Evolutionary conservation across 2,329 filamentous ascomycete species (phyloP).

Genomic region (Aspergillus neoniger): DNA sequence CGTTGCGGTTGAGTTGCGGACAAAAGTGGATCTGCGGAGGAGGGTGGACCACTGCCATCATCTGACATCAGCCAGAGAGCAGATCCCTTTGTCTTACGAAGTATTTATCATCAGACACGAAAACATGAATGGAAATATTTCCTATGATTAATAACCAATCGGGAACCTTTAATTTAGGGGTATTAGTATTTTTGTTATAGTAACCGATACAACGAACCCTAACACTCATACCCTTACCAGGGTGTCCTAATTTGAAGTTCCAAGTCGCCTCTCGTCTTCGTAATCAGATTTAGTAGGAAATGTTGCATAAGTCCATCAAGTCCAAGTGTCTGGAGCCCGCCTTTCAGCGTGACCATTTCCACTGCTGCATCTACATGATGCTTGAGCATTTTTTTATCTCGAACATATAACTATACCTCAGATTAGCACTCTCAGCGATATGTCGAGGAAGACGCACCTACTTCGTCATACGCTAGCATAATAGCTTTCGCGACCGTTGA

Average conservation of each 20-base stretch:
- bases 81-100: neutral
- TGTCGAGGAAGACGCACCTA: no score
- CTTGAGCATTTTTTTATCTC: conserved; percentile 4
- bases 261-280: conserved; percentile 1
- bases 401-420: neutral
- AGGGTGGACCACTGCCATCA: neutral
- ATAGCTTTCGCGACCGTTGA: conserved; percentile 21
- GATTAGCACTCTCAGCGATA: neutral
- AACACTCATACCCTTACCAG: neutral
- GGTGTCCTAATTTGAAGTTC: neutral
- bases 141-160: neutral
- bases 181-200: no score
- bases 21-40: neutral
- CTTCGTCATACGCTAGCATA: conserved; percentile 28
- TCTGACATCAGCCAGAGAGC: neutral
- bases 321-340: conserved; percentile 10
- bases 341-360: conserved; percentile 10
- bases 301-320: conserved; percentile 9
- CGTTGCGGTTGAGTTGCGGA: neutral
- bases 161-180: fast-evolving
- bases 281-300: conserved; percentile 10
- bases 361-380: conserved; percentile 10
- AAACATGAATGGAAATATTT: neutral
- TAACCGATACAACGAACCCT: neutral
- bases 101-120: no score